Base-by-base conservation (phyloP, 1,284 basidiomycete genomes). In the Wallemia mellicola region DNA sequence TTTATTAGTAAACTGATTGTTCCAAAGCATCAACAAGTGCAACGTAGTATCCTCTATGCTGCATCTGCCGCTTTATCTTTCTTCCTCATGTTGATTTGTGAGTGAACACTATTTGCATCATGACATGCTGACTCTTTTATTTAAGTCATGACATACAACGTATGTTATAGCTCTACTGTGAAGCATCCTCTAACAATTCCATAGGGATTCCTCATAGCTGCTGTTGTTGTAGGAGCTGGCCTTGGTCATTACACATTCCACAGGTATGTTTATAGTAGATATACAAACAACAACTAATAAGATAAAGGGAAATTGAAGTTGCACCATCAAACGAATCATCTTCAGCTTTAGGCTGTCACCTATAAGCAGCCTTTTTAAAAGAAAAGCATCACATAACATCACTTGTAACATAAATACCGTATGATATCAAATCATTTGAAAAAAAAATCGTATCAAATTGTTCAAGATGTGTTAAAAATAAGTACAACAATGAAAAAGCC, bases 21-120 rank as follows among this genome's bases (percentile, higher is more conserved):
- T 2, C 65, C 66, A 1, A 30, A 59, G 5, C 38, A 48, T 7
- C 61, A 61, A 38, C 79, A 82, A 22, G 60, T 74, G 19, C 65
- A 78, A 28, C 75, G 83, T 27, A 80, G 83, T 2, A 61, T 68
- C 2, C 67, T 83, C 27, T 86, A 86, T 64, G 82, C 78, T 27
- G 69, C 71, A 5, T 77, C 76, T 2, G 77, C 83, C 27, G 79
- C 80, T 68, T 67, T 85, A 59, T 84, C 82, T 26, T 83, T 83
- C 73, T 86, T 86, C 76, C 77, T 86, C 65, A 86, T 86, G 83
- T 71, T 86, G 60, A 76, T 86, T 55, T 85, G 27, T 26, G 27
- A 24, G 27, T 22, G 54, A 28, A 24, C 1, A 17, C 17, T 27
- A 58, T 57, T n/a, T n/a, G 25, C 54, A 15, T 26, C 26, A 22